A percentile compares a stretch with the other conserved stretches of the same genome.
Conservation (phyloP, 192 early-diverging fungal species). For the Coemansia sp. region DNA sequence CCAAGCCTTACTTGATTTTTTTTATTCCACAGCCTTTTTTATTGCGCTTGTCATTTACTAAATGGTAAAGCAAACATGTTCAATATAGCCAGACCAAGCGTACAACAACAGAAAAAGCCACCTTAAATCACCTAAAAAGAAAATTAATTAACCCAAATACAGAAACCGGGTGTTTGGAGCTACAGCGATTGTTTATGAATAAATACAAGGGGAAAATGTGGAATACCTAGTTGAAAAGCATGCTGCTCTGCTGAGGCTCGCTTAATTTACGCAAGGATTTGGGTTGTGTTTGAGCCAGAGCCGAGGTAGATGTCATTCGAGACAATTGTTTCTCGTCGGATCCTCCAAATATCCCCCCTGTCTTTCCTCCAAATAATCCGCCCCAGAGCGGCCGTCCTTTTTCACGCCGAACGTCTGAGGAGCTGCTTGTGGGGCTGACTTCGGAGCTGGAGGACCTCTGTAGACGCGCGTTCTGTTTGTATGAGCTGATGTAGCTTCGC, state of each 20-base stretch:
- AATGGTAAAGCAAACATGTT: too few relatives aligned
- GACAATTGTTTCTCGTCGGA: constrained; percentile 1
- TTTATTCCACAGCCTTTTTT: too few relatives aligned
- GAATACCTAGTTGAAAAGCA: too few relatives aligned
- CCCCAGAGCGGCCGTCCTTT: constrained; percentile 22
- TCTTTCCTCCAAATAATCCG: constrained; percentile 39
- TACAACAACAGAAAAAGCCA: too few relatives aligned
- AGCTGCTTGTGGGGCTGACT: background rate
- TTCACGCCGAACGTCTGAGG: constrained; percentile 7
- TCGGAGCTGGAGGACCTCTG: constrained; percentile 4
- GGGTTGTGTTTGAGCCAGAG: background rate
- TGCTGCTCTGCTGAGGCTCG: constrained; percentile 6
- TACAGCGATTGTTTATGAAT: too few relatives aligned
- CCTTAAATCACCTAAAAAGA: too few relatives aligned
- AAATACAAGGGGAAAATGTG: constrained; percentile 1
- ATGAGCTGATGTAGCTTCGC: constrained; percentile 33
- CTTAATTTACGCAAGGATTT: constrained; percentile 2
- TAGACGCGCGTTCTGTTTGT: constrained; percentile 18
- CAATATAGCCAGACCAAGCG: too few relatives aligned
- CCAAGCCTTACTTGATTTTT: too few relatives aligned
- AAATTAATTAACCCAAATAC: too few relatives aligned
- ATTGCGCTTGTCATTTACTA: too few relatives aligned
- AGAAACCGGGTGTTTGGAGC: too few relatives aligned
- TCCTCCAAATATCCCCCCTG: too few relatives aligned
- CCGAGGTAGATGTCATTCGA: background rate